Evolutionary conservation across 225 moss, liverwort and hornwort species (phyloP).

Genomic region (Pleurozium schreberi): DNA sequence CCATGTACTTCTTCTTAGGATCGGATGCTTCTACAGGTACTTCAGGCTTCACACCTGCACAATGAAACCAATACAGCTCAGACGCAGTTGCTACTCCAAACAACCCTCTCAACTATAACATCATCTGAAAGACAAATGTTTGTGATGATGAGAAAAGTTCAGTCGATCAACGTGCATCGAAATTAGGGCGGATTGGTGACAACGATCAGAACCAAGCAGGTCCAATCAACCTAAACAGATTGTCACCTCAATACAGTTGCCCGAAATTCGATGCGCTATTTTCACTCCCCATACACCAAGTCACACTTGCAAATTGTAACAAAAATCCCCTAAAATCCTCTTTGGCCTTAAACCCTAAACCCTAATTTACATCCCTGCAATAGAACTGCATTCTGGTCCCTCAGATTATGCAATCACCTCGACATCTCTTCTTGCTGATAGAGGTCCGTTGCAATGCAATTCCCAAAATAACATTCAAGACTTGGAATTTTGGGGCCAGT

Average conservation of each 20-base stretch:
- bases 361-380: background rate
- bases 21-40: background rate
- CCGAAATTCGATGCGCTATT: background rate
- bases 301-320: background rate
- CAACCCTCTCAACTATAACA: background rate
- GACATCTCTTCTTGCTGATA: background rate
- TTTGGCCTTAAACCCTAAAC: background rate
- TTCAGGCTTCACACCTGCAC: background rate
- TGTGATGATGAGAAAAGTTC: background rate
- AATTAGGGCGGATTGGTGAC: background rate
- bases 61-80: background rate
- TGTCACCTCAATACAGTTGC: background rate
- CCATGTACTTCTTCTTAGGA: slow-evolving; percentile 1
- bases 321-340: background rate
- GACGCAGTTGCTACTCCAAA: background rate
- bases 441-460: background rate
- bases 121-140: background rate
- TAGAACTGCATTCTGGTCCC: background rate
- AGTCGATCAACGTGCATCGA: background rate
- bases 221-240: background rate
- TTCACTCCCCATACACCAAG: background rate
- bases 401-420: background rate
- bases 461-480: background rate
- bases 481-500: background rate
- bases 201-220: background rate